Evolutionary conservation across 1,284 basidiomycete genomes (phyloP).

Genomic region (Heterobasidion irregulare): DNA sequence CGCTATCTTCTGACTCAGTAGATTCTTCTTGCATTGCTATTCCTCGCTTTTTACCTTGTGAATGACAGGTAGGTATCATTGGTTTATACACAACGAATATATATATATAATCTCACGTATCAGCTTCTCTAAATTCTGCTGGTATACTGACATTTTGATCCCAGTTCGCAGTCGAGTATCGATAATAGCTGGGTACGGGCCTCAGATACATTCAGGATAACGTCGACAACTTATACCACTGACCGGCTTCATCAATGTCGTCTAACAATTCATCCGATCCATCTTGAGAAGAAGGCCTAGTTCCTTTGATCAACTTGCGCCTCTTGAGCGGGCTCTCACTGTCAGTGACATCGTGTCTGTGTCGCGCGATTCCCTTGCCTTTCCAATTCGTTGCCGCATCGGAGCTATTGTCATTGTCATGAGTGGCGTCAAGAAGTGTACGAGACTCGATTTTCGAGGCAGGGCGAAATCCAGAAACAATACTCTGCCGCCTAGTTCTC

Average conservation of each 20-base stretch:
- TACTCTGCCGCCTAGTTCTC: slow-evolving; percentile 18
- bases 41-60: not conserved
- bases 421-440: not conserved
- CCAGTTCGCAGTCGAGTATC: slow-evolving; percentile 53
- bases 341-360: slow-evolving; percentile 10
- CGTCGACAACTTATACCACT: slow-evolving; percentile 8
- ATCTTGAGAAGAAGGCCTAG: slow-evolving; percentile 34
- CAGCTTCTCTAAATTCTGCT: slow-evolving; percentile 55
- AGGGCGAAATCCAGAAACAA: not conserved
- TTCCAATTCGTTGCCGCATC: slow-evolving; percentile 15
- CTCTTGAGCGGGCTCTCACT: slow-evolving; percentile 20
- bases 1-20: not conserved
- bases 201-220: not conserved
- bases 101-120: slow-evolving; percentile 39
- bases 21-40: not conserved
- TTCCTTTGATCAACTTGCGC: slow-evolving; percentile 41
- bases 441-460: not conserved
- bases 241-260: slow-evolving; percentile 53
- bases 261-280: slow-evolving; percentile 40
- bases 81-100: not conserved
- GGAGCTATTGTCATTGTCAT: slow-evolving; percentile 9
- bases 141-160: slow-evolving; percentile 49
- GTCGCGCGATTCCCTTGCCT: slow-evolving; percentile 10
- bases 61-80: slow-evolving; percentile 1
- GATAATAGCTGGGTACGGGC: slow-evolving; percentile 42